These are phyloP conservation scores for Tetragonia tetragonoides DNA, from an alignment of 148 eudicot genomes.

Conservation along the genomic window DNA sequence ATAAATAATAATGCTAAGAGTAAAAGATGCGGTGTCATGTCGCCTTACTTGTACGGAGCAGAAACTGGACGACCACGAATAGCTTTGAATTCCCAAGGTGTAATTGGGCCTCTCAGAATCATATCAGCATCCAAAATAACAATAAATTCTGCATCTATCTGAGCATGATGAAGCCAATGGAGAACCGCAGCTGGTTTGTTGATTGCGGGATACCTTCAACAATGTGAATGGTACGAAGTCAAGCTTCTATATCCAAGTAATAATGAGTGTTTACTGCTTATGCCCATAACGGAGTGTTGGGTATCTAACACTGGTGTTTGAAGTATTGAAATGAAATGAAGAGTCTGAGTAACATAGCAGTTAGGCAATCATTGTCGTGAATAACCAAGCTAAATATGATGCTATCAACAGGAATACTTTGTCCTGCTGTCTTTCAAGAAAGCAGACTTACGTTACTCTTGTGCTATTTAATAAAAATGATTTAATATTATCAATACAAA, in stretches of 20 bases:
- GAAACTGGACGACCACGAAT: constrained; percentile 85
- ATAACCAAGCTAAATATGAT: background rate
- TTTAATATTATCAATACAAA: too few relatives aligned
- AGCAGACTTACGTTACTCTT: too few relatives aligned
- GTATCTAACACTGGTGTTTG: too few relatives aligned
- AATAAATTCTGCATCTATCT: constrained; percentile 78
- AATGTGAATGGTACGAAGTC: background rate
- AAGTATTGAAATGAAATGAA: too few relatives aligned
- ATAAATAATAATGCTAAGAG: background rate
- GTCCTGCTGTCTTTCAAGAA: background rate
- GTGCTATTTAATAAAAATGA: background rate
- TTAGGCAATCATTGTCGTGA: background rate
- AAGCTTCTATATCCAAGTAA: background rate
- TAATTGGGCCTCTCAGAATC: constrained; percentile 94
- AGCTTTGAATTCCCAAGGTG: constrained; percentile 94
- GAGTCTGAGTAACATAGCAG: background rate
- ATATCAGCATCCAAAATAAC: constrained; percentile 93
- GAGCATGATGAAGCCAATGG: constrained; percentile 91
- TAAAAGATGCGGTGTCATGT: background rate
- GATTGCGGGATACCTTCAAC: constrained; percentile 93
- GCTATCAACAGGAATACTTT: background rate
- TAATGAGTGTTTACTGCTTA: background rate
- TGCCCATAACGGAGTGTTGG: too few relatives aligned
- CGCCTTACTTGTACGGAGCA: constrained; percentile 81
- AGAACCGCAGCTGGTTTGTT: constrained; percentile 93